Evolutionary conservation across 352 stramenopile species (phyloP).

Genomic region (Pythium guiyangense): DNA sequence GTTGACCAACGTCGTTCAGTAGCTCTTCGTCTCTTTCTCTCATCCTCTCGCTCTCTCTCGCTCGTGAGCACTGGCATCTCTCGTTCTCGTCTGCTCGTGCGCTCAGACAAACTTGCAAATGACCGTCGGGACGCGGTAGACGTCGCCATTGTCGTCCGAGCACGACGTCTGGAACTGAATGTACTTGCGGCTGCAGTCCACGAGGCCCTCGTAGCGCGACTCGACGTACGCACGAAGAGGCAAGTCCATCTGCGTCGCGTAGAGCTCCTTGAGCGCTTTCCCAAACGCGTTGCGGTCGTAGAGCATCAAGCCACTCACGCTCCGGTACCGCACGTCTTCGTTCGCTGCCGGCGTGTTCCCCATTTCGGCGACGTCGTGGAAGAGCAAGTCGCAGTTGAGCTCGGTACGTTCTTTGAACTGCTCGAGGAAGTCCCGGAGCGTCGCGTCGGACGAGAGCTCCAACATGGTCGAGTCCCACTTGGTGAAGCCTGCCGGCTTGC

Average conservation of each 20-base stretch:
- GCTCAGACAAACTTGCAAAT: conserved; percentile 78
- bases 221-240: conserved; percentile 66
- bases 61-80: too few relatives aligned
- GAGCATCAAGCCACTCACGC: conserved; percentile 79
- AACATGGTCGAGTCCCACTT: conserved; percentile 91
- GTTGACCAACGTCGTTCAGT: too few relatives aligned
- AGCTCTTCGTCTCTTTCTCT: background rate
- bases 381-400: conserved; percentile 80
- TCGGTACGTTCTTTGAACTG: conserved; percentile 66
- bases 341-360: conserved; percentile 45
- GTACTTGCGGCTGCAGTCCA: conserved; percentile 81
- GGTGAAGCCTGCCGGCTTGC: conserved; percentile 84
- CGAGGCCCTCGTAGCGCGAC: conserved; percentile 73
- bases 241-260: conserved; percentile 49
- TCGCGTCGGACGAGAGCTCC: conserved; percentile 58
- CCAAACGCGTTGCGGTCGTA: conserved; percentile 81
- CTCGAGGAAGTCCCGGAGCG: conserved; percentile 60
- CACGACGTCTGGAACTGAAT: conserved; percentile 82
- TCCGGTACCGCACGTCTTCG: conserved; percentile 58
- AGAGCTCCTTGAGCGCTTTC: conserved; percentile 70
- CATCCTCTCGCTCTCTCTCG: background rate
- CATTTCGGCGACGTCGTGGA: conserved; percentile 73
- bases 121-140: conserved; percentile 84
- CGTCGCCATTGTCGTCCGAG: conserved; percentile 75
- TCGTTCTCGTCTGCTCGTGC: too few relatives aligned